Evolutionary conservation across 768 basidiomycete genomes (phyloP).

Genomic region (Naganishia kalamii): DNA sequence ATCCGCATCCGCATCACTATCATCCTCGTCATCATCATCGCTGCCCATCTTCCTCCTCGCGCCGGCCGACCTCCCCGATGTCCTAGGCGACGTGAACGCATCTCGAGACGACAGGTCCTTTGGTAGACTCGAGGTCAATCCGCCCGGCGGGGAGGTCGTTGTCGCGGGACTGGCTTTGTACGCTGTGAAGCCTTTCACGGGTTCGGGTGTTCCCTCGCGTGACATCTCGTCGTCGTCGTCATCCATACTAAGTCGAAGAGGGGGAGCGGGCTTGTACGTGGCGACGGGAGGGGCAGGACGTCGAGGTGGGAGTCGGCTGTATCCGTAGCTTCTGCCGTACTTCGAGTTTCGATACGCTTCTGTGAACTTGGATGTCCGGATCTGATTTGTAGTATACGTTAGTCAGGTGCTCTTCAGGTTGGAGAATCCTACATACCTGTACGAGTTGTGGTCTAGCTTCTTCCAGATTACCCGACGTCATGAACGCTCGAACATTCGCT

Average conservation of each 20-base stretch:
- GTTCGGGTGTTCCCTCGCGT: neutral
- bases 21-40: conserved; percentile 80
- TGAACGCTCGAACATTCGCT: conserved; percentile 85
- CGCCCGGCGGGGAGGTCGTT: conserved; percentile 55
- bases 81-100: conserved; percentile 15
- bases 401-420: neutral
- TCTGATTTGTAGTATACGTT: conserved; percentile 51
- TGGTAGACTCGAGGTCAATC: conserved; percentile 25
- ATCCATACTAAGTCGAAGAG: conserved; percentile 44
- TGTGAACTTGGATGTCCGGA: conserved; percentile 90
- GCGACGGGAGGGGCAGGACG: conserved; percentile 54
- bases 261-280: conserved; percentile 70
- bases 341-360: conserved; percentile 78
- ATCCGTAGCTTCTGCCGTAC: conserved; percentile 50
- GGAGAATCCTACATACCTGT: neutral
- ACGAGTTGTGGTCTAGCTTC: conserved; percentile 53
- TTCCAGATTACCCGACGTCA: conserved; percentile 60
- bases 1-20: conserved; percentile 54
- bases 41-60: conserved; percentile 52
- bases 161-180: conserved; percentile 56
- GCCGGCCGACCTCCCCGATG: conserved; percentile 27
- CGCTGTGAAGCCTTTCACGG: conserved; percentile 32
- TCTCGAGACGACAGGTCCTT: conserved; percentile 28
- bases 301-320: conserved; percentile 53
- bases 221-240: conserved; percentile 53